These are phyloP conservation scores for Copromyces sp. DNA, from an alignment of 495 filamentous ascomycete species.

Conservation along the genomic window DNA sequence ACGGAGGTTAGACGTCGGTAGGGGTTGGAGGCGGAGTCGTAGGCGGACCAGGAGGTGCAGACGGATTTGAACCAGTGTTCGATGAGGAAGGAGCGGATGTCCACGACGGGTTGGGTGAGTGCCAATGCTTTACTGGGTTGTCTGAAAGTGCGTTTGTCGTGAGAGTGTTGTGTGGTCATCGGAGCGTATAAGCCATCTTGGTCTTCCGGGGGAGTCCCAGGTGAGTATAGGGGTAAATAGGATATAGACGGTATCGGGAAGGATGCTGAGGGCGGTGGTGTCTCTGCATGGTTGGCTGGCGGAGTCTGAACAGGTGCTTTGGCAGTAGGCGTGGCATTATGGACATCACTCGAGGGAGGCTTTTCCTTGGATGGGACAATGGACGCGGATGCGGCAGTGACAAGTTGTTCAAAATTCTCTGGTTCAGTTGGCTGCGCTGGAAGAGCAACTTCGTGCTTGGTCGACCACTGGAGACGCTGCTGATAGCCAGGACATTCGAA, in stretches of 20 bases:
- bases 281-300: background rate
- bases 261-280: constrained; percentile 1
- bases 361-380: constrained; percentile 4
- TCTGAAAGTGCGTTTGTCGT: background rate
- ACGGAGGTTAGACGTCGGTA: constrained; percentile 19
- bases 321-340: background rate
- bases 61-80: constrained; percentile 31
- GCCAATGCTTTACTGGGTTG: background rate
- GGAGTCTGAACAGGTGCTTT: background rate
- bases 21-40: constrained; percentile 20
- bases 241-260: background rate
- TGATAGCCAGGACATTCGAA: constrained; percentile 26
- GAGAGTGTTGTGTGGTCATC: background rate
- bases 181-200: background rate
- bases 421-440: constrained; percentile 11
- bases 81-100: constrained; percentile 24
- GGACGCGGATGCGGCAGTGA: constrained; percentile 22
- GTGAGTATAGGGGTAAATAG: constrained; percentile 5
- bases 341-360: background rate
- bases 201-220: background rate
- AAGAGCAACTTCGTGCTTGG: constrained; percentile 21
- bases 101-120: constrained; percentile 18
- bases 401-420: constrained; percentile 23
- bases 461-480: constrained; percentile 27
- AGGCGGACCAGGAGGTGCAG: constrained; percentile 24